Base-by-base conservation (phyloP, 257 asterid genomes). In the Solanum virginianum region DNA sequence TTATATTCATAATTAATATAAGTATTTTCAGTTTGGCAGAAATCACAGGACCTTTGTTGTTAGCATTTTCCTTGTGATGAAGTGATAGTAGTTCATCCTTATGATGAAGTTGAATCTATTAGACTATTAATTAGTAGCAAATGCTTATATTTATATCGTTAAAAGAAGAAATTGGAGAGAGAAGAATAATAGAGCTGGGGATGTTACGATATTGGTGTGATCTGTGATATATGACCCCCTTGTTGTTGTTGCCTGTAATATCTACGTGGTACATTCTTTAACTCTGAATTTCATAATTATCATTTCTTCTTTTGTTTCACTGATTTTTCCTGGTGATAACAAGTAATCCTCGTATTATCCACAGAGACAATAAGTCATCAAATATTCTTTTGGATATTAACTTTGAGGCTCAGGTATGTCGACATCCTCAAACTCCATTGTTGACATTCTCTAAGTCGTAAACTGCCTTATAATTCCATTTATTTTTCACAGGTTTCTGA, bases 321-420 rank as follows among this genome's bases (percentile, higher is more conserved):
- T 77, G 26, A 26, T 77, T 54, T 77, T 18, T 77, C 63, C 39
- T 77, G 47, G 63, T 77, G 53, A 75, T 36, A 63, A 63, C 89
- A 95, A 97, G 98, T 84, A 90, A 93, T 89, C 98, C 99, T 77
- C 97, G 98, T 87, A 91, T 96, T 70, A 92, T 96, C 88, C 99
- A 96, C 83, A 91, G 98, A 92, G 99, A 96, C 90, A 96, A 93
- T 86, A 96, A 96, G 91, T 94, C 99, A n/a, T 92, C 99, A 62
- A 96, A 96, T 88, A 96, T 96, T 86, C 98, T 96, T 85, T 89
- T 96, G 57, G 98, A 92, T 87, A 83, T 84, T 85, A 93, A 93
- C 90, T 96, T 96, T 84, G 98, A 94, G 85, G 99, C 99, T 83
- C 93, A 89, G 98, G 99, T 96, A 92, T 53, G 89, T 68, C 68